phyloP scores from a whole-genome alignment of 2,329 filamentous ascomycete genomes.

The Fusarium stilboides region DNA sequence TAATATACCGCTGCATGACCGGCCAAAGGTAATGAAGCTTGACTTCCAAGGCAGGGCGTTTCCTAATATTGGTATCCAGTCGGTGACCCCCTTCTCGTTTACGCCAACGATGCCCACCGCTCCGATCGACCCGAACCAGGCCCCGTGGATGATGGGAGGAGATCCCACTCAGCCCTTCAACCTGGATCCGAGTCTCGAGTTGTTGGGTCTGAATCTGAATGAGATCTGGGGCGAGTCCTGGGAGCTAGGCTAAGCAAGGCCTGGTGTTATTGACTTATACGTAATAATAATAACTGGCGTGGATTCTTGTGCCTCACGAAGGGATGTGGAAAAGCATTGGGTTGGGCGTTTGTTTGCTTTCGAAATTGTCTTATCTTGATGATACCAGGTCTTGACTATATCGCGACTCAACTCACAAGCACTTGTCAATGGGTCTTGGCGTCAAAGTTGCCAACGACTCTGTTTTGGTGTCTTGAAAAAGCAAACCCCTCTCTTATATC shows the following conservation, averaged over 20 bases:
- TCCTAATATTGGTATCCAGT: conserved; percentile 56
- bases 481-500: conserved; percentile 23
- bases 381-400: conserved; percentile 43
- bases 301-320: conserved; percentile 19
- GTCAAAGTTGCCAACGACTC: conserved; percentile 17
- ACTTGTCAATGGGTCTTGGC: conserved; percentile 27
- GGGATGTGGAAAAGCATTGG: conserved; percentile 18
- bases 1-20: conserved; percentile 56
- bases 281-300: conserved; percentile 47
- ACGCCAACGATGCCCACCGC: conserved; percentile 55
- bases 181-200: conserved; percentile 68
- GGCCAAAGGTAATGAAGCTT: conserved; percentile 57
- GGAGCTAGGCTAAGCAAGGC: conserved; percentile 56
- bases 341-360: conserved; percentile 21
- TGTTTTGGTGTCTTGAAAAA: conserved; percentile 34
- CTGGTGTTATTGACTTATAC: conserved; percentile 27
- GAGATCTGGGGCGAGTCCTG: conserved; percentile 69
- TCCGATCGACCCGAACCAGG: conserved; percentile 54
- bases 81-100: conserved; percentile 60
- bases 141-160: conserved; percentile 54
- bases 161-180: conserved; percentile 60
- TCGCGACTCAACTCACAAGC: conserved; percentile 43
- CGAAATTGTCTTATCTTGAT: conserved; percentile 29
- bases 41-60: conserved; percentile 46
- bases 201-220: conserved; percentile 68